A percentile compares a stretch with the other conserved stretches of the same genome.
phyloP scores from a whole-genome alignment of 2,329 filamentous ascomycete species.

The Diaporthe velutina region DNA sequence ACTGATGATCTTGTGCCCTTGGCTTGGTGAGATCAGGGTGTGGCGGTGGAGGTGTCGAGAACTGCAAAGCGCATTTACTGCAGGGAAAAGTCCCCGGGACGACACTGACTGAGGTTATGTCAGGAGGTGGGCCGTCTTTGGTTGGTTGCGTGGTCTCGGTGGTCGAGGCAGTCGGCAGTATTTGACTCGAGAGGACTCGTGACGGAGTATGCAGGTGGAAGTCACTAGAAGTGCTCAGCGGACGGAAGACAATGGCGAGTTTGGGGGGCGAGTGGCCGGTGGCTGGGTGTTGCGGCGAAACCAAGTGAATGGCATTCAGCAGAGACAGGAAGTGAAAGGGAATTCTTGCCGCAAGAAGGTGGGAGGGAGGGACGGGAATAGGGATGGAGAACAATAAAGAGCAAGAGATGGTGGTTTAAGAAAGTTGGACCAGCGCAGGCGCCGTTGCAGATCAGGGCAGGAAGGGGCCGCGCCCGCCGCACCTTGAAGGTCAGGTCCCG shows the following conservation, averaged over 20 bases:
- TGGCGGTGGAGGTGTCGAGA: not conserved
- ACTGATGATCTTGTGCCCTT: slow-evolving; percentile 32
- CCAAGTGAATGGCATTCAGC: slow-evolving; percentile 21
- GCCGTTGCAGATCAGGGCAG: slow-evolving; percentile 30
- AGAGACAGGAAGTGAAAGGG: not conserved
- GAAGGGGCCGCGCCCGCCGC: slow-evolving; percentile 24
- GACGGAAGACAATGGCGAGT: not conserved
- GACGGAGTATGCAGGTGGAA: slow-evolving; percentile 2
- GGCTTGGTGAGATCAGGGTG: not conserved
- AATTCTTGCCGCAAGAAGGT: not conserved
- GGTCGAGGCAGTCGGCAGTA: not conserved
- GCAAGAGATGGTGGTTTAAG: slow-evolving; percentile 19
- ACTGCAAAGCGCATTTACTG: not conserved
- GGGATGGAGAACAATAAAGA: not conserved
- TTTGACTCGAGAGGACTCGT: slow-evolving; percentile 24
- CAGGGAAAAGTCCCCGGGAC: not conserved
- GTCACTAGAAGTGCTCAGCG: not conserved
- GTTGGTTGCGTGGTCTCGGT: not conserved
- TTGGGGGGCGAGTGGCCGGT: not conserved
- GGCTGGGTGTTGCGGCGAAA: not conserved
- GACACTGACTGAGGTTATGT: not conserved
- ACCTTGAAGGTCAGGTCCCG: slow-evolving; percentile 16
- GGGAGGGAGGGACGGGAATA: not conserved
- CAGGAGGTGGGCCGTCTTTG: not conserved
- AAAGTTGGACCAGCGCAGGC: slow-evolving; percentile 16